Evolutionary conservation across 805 yeast species (phyloP).

Genomic region (Nakazawaea populi): DNA sequence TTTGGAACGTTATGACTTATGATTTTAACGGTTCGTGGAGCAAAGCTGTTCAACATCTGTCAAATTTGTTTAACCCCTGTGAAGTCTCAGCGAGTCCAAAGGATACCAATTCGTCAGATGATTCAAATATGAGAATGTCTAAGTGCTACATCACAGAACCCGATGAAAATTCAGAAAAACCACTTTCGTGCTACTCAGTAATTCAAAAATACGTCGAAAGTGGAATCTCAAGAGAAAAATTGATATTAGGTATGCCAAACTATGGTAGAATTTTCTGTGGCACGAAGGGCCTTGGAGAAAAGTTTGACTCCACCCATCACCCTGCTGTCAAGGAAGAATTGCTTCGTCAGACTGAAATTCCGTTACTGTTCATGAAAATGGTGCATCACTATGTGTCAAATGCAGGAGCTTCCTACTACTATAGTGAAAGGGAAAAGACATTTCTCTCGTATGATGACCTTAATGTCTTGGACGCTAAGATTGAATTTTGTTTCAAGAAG

Average conservation of each 20-base stretch:
- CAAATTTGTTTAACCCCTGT: slow-evolving; percentile 39
- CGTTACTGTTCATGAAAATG: slow-evolving; percentile 31
- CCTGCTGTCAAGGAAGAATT: neutral
- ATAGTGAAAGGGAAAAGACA: slow-evolving; percentile 25
- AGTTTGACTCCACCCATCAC: slow-evolving; percentile 23
- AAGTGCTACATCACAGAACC: no score
- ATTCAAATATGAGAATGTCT: no score
- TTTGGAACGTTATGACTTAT: slow-evolving; percentile 82
- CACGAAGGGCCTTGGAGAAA: slow-evolving; percentile 33
- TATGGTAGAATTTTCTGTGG: slow-evolving; percentile 46
- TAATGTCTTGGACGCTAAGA: slow-evolving; percentile 43
- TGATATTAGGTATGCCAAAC: slow-evolving; percentile 71
- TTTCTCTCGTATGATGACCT: slow-evolving; percentile 57
- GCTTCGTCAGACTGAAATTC: slow-evolving; percentile 23
- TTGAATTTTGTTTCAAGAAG: slow-evolving; percentile 36
- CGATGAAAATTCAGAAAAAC: slow-evolving; percentile 23
- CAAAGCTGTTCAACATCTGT: slow-evolving; percentile 47
- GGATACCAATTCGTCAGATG: no score
- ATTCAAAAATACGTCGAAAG: slow-evolving; percentile 32
- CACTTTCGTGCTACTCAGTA: slow-evolving; percentile 39
- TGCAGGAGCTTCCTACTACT: slow-evolving; percentile 44
- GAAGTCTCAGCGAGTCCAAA: no score
- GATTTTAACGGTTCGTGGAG: slow-evolving; percentile 78
- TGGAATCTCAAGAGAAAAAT: slow-evolving; percentile 40
- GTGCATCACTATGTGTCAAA: slow-evolving; percentile 40